Evolutionary conservation across 1,284 basidiomycete species (phyloP), one percentile per base, ranked within the genome.

Genomic region (Ceratobasidium sp.): DNA sequence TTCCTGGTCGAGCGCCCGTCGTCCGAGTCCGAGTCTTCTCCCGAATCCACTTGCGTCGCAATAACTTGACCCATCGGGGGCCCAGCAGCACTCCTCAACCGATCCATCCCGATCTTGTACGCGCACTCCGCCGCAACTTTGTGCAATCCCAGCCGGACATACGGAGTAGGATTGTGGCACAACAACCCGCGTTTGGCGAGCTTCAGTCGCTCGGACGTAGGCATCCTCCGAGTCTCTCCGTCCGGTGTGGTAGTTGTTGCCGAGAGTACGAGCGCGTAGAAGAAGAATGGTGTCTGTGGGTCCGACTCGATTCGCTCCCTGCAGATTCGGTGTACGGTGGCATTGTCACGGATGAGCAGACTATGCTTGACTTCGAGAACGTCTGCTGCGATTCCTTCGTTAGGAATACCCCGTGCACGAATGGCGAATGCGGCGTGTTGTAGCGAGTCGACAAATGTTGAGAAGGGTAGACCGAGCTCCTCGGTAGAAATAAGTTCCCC

Each of bases 71-170:
- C 64, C 64, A 67, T 67, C 5, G 64, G n/a, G 14, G 64, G 64
- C 5, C 64, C 64, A n/a, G 64, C 14, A 11, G 64, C 64, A 6
- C 8, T 9, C 50, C 43, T 67, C 35, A 67, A 26, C 28, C 49
- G 64, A 18, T 55, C 50, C 23, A 67, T 41, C 38, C 64, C 64
- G 18, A 67, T 21, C 23, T 67, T 67, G 21, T 67, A 67, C 16
- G 64, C 64, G 38, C 64, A 67, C 28, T 67, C 64, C 5, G 64
- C 35, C 32, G 64, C 64, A 50, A 67, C 64, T 50, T 67, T 67
- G 64, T 67, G 64, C 23, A 67, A 26, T 38, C 64, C 64, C 9
- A 67, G 28, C 54, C 64, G 64, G 21, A 67, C 38, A n/a, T 67
- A 67, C 5, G 35, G 6, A 9, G 64, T 32, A 32, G 28, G n/a